phyloP scores from a whole-genome alignment of 192 early-diverging fungal species.

The Funneliformis mosseae region DNA sequence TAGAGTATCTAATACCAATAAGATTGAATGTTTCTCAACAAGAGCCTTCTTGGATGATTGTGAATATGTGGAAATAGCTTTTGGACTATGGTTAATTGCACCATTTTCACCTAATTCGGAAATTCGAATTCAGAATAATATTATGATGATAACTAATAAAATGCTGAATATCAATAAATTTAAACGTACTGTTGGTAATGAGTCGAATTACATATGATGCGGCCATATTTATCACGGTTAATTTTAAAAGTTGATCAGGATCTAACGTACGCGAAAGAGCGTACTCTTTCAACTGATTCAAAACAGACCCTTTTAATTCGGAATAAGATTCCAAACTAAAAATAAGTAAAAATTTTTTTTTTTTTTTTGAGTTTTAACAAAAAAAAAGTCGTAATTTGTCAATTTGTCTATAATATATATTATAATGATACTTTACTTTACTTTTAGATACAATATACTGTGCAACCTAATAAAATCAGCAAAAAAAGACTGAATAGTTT shows the following conservation, averaged over 20 bases:
- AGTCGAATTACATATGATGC: constrained; percentile 25
- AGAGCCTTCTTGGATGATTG: constrained; percentile 30
- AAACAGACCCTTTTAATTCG: constrained; percentile 14
- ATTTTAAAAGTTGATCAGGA: constrained; percentile 31
- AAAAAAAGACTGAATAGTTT: constrained; percentile 38
- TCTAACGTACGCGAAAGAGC: constrained; percentile 15
- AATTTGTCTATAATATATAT: not conserved
- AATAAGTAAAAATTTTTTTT: not conserved
- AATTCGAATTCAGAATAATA: not conserved
- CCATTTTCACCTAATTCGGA: constrained; percentile 17
- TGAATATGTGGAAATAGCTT: not conserved
- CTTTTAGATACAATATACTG: constrained; percentile 42
- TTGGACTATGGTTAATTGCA: not conserved
- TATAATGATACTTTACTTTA: constrained; percentile 35
- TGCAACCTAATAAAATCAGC: constrained; percentile 44
- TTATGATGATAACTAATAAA: not conserved
- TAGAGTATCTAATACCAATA: constrained; percentile 28
- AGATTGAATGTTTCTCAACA: constrained; percentile 30
- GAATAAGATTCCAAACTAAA: constrained; percentile 28
- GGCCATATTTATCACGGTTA: constrained; percentile 33
- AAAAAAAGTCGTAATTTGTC: constrained; percentile 3
- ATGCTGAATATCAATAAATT: not conserved
- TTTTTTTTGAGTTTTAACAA: not conserved
- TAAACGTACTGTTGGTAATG: constrained; percentile 21
- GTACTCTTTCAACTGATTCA: constrained; percentile 23